These are phyloP conservation scores for Pisolithus orientalis DNA, from an alignment of 768 basidiomycete species.

Conservation along the genomic window DNA sequence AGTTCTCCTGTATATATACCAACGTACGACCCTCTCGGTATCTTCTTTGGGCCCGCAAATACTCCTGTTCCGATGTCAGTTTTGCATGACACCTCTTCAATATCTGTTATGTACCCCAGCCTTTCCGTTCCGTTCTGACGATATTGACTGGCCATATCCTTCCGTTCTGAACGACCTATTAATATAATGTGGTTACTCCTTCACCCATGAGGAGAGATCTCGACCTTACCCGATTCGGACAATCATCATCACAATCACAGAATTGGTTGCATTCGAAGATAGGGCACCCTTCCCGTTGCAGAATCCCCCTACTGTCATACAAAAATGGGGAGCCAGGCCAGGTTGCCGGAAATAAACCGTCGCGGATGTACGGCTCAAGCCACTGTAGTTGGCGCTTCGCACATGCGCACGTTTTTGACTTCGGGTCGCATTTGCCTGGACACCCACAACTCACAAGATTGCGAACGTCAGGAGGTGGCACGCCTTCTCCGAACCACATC, in stretches of 20 bases:
- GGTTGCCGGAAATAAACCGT: constrained; percentile 20
- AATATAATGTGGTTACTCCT: not conserved
- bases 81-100: not conserved
- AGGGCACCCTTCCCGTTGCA: constrained; percentile 49
- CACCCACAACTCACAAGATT: constrained; percentile 68
- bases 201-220: not conserved
- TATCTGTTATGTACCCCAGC: constrained; percentile 61
- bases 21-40: constrained; percentile 63
- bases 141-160: constrained; percentile 58
- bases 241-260: constrained; percentile 77
- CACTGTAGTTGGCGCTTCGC: constrained; percentile 46
- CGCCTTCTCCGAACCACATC: constrained; percentile 66
- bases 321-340: constrained; percentile 50
- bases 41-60: constrained; percentile 58
- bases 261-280: constrained; percentile 84
- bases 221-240: constrained; percentile 62
- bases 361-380: constrained; percentile 17
- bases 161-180: constrained; percentile 79
- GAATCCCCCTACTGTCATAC: constrained; percentile 55
- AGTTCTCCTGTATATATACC: constrained; percentile 86
- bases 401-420: constrained; percentile 68
- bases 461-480: constrained; percentile 59
- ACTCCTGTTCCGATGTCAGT: constrained; percentile 44
- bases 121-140: constrained; percentile 66
- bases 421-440: constrained; percentile 68